Conservation (phyloP, 202 grass and related monocot species). For the Digitaria exilis region DNA sequence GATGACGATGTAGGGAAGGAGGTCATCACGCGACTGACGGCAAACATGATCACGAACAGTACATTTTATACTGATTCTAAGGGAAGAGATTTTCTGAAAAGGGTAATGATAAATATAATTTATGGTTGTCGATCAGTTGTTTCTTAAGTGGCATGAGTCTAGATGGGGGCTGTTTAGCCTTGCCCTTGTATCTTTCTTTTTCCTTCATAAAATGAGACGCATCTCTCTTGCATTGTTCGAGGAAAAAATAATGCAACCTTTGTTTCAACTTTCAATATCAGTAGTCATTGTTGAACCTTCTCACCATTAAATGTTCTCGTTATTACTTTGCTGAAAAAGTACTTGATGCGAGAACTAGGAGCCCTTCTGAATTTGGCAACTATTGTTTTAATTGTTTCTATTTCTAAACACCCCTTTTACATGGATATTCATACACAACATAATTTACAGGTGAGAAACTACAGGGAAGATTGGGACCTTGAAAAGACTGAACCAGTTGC, state of each 20-base stretch:
- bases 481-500: slow-evolving; percentile 74
- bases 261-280: too few relatives aligned
- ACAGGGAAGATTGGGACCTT: slow-evolving; percentile 91
- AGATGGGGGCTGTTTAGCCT: too few relatives aligned
- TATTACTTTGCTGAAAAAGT: not conserved
- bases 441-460: slow-evolving; percentile 67
- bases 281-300: not conserved
- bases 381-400: not conserved
- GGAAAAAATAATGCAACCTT: too few relatives aligned
- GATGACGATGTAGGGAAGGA: slow-evolving; percentile 75
- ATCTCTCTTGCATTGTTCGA: too few relatives aligned
- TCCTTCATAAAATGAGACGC: too few relatives aligned
- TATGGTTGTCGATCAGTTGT: not conserved
- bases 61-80: slow-evolving; percentile 91
- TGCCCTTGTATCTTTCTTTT: too few relatives aligned
- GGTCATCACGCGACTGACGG: slow-evolving; percentile 63
- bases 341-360: not conserved
- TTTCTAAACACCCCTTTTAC: slow-evolving; percentile 14
- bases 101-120: slow-evolving; percentile 52
- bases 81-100: slow-evolving; percentile 89
- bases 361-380: not conserved
- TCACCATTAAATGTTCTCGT: not conserved
- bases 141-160: too few relatives aligned
- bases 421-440: not conserved
- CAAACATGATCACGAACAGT: slow-evolving; percentile 73